Percentiles rank a stretch among this genome's conserved stretches.
Evolutionary conservation across 1,284 basidiomycete species (phyloP).

Genomic region (Cryptococcus deneoformans): DNA sequence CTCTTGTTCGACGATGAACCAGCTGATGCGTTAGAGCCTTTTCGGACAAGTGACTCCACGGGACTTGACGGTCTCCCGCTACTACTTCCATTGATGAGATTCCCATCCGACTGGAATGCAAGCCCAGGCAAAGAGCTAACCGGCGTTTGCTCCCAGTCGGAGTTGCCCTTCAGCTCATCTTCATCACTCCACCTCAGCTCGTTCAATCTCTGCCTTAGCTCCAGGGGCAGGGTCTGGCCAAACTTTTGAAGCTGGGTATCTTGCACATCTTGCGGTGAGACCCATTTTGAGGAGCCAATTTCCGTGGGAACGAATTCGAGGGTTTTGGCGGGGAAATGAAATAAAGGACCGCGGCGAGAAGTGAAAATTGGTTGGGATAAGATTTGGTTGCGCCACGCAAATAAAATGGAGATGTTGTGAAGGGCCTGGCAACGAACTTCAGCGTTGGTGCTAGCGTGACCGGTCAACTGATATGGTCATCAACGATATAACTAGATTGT

Average conservation of each 20-base stretch:
- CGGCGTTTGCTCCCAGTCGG: conserved; percentile 40
- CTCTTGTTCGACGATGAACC: conserved; percentile 13
- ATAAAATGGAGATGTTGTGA: conserved; percentile 27
- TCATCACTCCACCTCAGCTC: conserved; percentile 46
- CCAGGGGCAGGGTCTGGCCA: conserved; percentile 35
- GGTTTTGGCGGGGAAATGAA: conserved; percentile 28
- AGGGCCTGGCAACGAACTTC: conserved; percentile 17
- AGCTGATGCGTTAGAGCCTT: conserved; percentile 20
- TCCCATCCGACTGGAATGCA: conserved; percentile 14
- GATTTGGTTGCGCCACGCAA: conserved; percentile 39
- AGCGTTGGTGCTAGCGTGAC: conserved; percentile 2
- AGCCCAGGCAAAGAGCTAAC: conserved; percentile 26
- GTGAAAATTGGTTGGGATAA: conserved; percentile 30
- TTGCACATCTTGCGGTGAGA: conserved; percentile 34
- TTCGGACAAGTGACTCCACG: conserved; percentile 14
- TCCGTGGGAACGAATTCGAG: conserved; percentile 41
- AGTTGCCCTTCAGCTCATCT: conserved; percentile 14
- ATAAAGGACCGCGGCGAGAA: conserved; percentile 33
- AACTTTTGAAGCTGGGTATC: conserved; percentile 38
- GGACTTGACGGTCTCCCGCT: conserved; percentile 9
- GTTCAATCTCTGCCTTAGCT: conserved; percentile 40
- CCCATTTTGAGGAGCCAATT: conserved; percentile 37
- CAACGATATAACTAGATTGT: not conserved
- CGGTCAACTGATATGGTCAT: not conserved
- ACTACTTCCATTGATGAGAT: not conserved